Evolutionary conservation across 2,329 filamentous ascomycete genomes (phyloP), one percentile per base, ranked within the genome.

Genomic region (Fusarium nodosum): DNA sequence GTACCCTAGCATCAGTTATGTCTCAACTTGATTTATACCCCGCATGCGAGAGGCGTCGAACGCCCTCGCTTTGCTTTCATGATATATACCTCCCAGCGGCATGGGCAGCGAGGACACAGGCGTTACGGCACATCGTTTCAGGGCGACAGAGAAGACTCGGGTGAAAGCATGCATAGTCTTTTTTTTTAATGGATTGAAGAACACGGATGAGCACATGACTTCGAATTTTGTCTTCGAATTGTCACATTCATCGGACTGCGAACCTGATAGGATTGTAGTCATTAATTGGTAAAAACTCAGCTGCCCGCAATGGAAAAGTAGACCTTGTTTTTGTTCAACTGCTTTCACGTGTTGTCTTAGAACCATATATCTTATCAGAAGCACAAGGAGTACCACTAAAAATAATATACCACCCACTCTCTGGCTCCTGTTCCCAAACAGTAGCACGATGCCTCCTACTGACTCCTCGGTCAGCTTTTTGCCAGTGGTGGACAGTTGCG

Each of bases 1-100:
- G 54, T 50, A 54, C 56, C 47, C 64, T 60, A 45, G 47, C 72
- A 74, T 66, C 64, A 60, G 52, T 75, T 60, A 74, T 62, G 68
- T 71, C 59, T 72, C 56, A 60, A 63, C 69, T 72, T 71, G 70
- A 68, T 74, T 71, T 77, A 77, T 77, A 77, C 75, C 75, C 60
- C 64, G 53, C 52, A 55, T 71, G 65, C 65, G 65, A 74, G 58
- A 71, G 66, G 69, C 71, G 65, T 72, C 54, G 45, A 45, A 53
- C 64, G 63, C 62, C 24, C 58, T 67, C 56, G 57, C 56, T 63
- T 74, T 75, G 59, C 48, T 74, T 74, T 74, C 62, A 69, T 70
- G 59, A 71, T 65, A 66, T 65, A 66, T 63, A 74, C 65, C 52
- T 75, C 55, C 56, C 56, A 66, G 70, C 52, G 66, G 64, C 60